Base-by-base conservation (phyloP, 352 stramenopile species). In the Phytophthora citrophthora region DNA sequence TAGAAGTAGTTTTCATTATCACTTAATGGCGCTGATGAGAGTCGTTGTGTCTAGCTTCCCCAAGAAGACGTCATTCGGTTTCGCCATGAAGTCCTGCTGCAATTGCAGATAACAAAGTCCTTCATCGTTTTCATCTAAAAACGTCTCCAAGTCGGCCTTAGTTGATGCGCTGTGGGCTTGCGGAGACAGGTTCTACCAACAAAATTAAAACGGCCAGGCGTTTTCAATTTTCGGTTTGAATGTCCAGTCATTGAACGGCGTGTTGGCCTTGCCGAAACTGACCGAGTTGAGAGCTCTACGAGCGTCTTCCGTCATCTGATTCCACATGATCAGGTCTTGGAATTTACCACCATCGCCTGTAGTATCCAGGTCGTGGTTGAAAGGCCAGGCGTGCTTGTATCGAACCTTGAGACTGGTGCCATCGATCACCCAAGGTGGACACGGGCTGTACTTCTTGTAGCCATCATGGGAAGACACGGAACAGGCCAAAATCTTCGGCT, bases 261-360 rank as follows among this genome's bases (percentile, higher is more conserved):
- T 53, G 29, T 53, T 53, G 10, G 46, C 46, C 46, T 53, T 53
- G 27, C 27, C 46, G 15, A 53, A 53, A 13, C 8, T 5, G 46
- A 29, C 26, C 26, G 47, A 44, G 31, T 54, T 54, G 11, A 54
- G 47, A 32, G 47, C 47, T 5, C 47, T 18, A 29, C 47, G 47
- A 12, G 47, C 31, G 16, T 43, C 47, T 5, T 44, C 20, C 9
- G 47, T 31, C 29, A 54, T 16, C 47, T 54, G 47, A 16, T 54
- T 20, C 47, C 47, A 54, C 47, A 54, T 54, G 16, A 54, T 44
- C n/a, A 54, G 29, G 27, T 54, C 47, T 44, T 54, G 47, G 31
- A 54, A 54, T 44, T 31, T 44, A 34, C 47, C 47, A 32, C 29
- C 29, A 23, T 54, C 47, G 8, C 47, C 47, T 4, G 47, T 54